These are phyloP conservation scores for Fusarium tricinctum DNA, from an alignment of 2,329 filamentous ascomycete genomes.

Conservation along the genomic window DNA sequence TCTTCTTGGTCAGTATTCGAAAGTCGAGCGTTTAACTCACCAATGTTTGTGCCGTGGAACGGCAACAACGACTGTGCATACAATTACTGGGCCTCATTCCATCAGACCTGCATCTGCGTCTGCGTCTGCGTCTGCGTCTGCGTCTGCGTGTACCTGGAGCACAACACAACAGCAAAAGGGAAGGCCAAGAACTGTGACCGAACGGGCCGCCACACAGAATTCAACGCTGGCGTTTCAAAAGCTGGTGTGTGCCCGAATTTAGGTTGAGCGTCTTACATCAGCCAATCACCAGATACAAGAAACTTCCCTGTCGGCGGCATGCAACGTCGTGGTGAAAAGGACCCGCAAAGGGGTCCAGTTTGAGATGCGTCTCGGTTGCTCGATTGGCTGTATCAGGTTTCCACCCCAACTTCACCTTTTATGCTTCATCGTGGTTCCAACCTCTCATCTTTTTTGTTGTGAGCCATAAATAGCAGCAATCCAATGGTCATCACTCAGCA, in stretches of 20 bases:
- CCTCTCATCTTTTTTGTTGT: constrained; percentile 22
- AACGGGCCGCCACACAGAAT: constrained; percentile 44
- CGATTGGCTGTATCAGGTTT: constrained; percentile 43
- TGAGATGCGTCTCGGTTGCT: constrained; percentile 45
- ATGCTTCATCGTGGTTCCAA: constrained; percentile 42
- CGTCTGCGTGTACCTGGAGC: neutral
- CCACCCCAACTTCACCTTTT: constrained; percentile 44
- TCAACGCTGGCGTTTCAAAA: constrained; percentile 51
- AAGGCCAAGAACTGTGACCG: constrained; percentile 19
- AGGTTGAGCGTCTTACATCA: constrained; percentile 34
- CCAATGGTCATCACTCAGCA: constrained; percentile 16
- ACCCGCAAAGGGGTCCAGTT: constrained; percentile 42
- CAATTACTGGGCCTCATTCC: constrained; percentile 38
- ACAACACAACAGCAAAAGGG: constrained; percentile 9
- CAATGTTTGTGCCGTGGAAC: constrained; percentile 42
- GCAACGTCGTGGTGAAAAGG: constrained; percentile 30
- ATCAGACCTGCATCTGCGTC: constrained; percentile 7
- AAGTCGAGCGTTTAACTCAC: constrained; percentile 47
- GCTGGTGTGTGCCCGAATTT: constrained; percentile 29
- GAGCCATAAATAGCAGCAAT: constrained; percentile 45
- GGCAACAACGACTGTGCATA: constrained; percentile 9
- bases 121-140: neutral
- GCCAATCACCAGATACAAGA: constrained; percentile 54
- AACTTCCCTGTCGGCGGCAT: constrained; percentile 50
- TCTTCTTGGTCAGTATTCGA: constrained; percentile 18